phyloP scores from a whole-genome alignment of 2,329 filamentous ascomycete species.

The Beauveria rudraprayagi region DNA sequence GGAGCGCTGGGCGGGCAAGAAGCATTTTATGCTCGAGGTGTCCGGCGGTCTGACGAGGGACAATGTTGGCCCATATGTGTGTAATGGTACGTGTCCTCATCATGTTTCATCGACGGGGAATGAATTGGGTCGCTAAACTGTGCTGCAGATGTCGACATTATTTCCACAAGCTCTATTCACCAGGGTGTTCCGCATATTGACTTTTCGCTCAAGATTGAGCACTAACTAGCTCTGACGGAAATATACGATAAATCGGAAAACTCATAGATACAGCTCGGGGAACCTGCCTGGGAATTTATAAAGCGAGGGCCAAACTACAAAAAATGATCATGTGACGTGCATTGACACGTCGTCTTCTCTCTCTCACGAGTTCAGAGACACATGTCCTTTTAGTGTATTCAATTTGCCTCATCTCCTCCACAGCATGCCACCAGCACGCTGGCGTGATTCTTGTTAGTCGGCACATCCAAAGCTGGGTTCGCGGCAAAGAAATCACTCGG shows the following conservation, averaged over 20 bases:
- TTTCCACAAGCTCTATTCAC: conserved; percentile 94
- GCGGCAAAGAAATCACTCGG: conserved; percentile 38
- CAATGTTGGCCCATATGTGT: conserved; percentile 78
- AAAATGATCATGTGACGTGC: not conserved
- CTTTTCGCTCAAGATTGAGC: conserved; percentile 83
- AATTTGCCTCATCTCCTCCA: conserved; percentile 7
- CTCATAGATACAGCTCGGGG: not conserved
- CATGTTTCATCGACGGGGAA: not conserved
- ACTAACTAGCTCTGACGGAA: conserved; percentile 17
- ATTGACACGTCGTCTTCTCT: not conserved
- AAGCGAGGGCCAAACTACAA: no score
- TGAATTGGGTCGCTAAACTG: not conserved
- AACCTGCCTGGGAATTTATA: no score
- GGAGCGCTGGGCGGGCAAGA: conserved; percentile 67
- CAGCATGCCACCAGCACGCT: conserved; percentile 35
- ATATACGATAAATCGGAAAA: conserved; percentile 3
- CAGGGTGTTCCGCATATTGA: conserved; percentile 92
- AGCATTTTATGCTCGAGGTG: conserved; percentile 77
- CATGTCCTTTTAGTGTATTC: conserved; percentile 2
- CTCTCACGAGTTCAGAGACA: not conserved
- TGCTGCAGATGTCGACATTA: conserved; percentile 73
- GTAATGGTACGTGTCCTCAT: conserved; percentile 46
- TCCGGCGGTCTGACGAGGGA: conserved; percentile 81
- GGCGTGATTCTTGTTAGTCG: conserved; percentile 25
- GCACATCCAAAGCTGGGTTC: conserved; percentile 38